Base-by-base conservation (phyloP, 163 green algal genomes). In the Trebouxiophyceae sp. region DNA sequence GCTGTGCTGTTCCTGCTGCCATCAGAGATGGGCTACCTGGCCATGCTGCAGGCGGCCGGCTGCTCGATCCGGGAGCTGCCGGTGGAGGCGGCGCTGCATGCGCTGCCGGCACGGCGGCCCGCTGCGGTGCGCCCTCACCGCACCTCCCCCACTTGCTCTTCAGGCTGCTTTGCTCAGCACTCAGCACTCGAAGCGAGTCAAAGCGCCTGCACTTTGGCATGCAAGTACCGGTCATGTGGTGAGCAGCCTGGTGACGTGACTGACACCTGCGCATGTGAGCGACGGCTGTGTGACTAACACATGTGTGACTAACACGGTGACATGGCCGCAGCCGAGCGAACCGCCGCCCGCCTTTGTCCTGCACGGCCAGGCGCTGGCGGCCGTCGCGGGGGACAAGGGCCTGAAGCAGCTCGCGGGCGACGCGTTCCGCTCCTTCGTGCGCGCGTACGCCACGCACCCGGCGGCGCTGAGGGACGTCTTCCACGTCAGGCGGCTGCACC, bases 361-460 rank as follows among this genome's bases (percentile, higher is more conserved):
- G 12, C 39, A 50, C 12, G 19, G 12, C 12, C 39, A 16, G 19
- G 19, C 19, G 39, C 12, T 81, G 63, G 63, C 71, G n/a, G 71
- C 60, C 4, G 71, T 89, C 4, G 44, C 32, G 1, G 26, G 23
- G 0, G 76, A 86, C 67, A 30, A 33, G 12, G 54, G 70, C 22
- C 66, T 89, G n/a, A 34, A 65, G 1, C 27, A 32, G 26, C 70
- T 91, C 50, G 86, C 83, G 1, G 67, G 61, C 24, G 77, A 88
- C n/a, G 89, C 87, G 0, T 97, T 95, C 78, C 59, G 85, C 4
- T 93, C 87, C 1, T 93, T 86, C 66, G 74, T 95, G 22, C 79
- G 92, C 1, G 87, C 92, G 2, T 97, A 97, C 68, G 88, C 90
- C 2, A 87, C 84, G 0, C 84, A 96, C 73, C 73, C 80, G 0